Conservation (phyloP, 169 alveolate genomes). For the Cryptosporidium sp. region DNA sequence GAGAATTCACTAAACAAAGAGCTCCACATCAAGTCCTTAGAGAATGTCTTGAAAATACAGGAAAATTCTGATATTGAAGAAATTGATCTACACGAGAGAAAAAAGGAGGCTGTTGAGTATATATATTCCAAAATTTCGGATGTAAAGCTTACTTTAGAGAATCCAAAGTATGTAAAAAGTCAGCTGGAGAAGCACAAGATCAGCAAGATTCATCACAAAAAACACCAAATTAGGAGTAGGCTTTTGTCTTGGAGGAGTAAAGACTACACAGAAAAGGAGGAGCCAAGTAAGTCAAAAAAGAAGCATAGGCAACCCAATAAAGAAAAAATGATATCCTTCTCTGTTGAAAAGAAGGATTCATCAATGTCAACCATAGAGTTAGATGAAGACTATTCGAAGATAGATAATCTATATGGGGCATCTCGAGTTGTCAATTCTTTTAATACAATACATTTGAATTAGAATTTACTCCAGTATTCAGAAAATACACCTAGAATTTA, state of each 20-base stretch:
- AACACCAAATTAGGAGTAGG: not conserved
- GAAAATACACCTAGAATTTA: not conserved
- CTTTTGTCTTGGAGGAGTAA: slow-evolving; percentile 2
- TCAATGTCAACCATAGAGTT: slow-evolving; percentile 43
- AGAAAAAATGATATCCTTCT: not conserved
- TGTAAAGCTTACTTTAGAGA: slow-evolving; percentile 9
- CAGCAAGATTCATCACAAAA: not conserved
- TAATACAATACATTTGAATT: slow-evolving; percentile 49
- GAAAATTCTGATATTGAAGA: not conserved
- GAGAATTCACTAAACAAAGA: slow-evolving; percentile 39
- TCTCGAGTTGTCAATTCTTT: slow-evolving; percentile 52
- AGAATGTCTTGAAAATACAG: not conserved
- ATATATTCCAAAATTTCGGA: slow-evolving; percentile 25
- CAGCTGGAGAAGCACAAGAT: slow-evolving; percentile 21
- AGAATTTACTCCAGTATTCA: not conserved
- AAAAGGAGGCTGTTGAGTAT: not conserved
- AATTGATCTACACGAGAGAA: not conserved
- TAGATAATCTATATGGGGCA: slow-evolving; percentile 53
- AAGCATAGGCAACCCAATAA: not conserved
- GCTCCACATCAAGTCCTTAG: slow-evolving; percentile 56
- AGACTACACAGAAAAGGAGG: not conserved
- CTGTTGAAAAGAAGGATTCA: not conserved
- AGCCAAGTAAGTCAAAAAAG: not conserved
- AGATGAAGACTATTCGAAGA: slow-evolving; percentile 51
- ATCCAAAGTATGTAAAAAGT: slow-evolving; percentile 26